These are phyloP conservation scores for Neofusicoccum kwambonambiense DNA, from an alignment of 2,329 filamentous ascomycete species.

Conservation along the genomic window DNA sequence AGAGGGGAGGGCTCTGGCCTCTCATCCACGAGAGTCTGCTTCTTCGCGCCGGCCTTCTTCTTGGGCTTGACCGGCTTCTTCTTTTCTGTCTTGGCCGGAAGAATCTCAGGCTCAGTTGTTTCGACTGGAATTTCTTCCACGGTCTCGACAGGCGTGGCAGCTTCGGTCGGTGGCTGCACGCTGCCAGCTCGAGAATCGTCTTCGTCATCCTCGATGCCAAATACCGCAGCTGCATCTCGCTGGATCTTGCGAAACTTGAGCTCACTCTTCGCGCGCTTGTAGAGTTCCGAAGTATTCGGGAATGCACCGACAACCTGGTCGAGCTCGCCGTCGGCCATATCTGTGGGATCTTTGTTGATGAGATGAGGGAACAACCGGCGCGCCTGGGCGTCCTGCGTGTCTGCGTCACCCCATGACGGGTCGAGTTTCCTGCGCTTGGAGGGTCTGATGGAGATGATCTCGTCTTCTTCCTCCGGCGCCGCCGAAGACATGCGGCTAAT, in stretches of 20 bases:
- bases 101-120: conserved; percentile 33
- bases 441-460: conserved; percentile 44
- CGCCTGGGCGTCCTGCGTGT: conserved; percentile 49
- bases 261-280: conserved; percentile 70
- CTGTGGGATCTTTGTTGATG: conserved; percentile 63
- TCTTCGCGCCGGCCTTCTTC: conserved; percentile 68
- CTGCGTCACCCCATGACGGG: conserved; percentile 48
- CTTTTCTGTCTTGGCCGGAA: conserved; percentile 32
- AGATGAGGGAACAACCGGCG: conserved; percentile 49
- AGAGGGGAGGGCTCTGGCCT: conserved; percentile 47
- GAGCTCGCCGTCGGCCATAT: conserved; percentile 63
- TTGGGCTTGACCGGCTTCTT: conserved; percentile 59
- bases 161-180: conserved; percentile 47
- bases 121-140: conserved; percentile 32
- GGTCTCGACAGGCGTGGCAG: conserved; percentile 46
- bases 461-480: conserved; percentile 53
- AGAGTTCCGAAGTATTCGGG: conserved; percentile 62
- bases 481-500: conserved; percentile 64
- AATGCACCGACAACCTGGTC: conserved; percentile 57
- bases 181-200: conserved; percentile 41
- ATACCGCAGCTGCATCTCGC: conserved; percentile 81
- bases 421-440: conserved; percentile 47
- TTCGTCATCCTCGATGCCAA: conserved; percentile 60
- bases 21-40: conserved; percentile 69
- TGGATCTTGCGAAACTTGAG: conserved; percentile 68